A percentile compares a stretch with the other conserved stretches of the same genome.
Conservation (phyloP, 1,139 yeast genomes). For the Blastobotrys illinoisensis region DNA sequence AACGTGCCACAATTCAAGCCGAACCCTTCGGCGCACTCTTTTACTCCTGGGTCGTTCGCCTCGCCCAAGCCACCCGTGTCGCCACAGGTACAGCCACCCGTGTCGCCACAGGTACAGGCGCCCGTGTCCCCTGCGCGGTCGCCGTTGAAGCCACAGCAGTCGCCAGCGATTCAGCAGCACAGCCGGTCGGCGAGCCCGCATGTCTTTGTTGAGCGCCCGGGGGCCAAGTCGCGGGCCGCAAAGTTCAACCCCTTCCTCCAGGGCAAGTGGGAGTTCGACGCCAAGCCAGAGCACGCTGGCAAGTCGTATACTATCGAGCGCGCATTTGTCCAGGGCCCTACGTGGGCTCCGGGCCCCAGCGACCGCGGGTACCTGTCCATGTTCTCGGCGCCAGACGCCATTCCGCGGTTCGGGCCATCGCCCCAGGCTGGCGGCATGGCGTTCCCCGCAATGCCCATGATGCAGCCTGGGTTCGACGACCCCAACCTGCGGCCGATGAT, state of each 20-base stretch:
- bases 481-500: constrained; percentile 24
- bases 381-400: constrained; percentile 9
- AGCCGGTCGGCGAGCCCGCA: constrained; percentile 1
- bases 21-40: constrained; percentile 66
- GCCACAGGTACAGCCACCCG: not conserved
- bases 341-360: constrained; percentile 48
- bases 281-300: constrained; percentile 8
- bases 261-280: constrained; percentile 31
- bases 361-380: constrained; percentile 21
- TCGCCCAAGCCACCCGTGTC: not conserved
- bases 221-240: constrained; percentile 36
- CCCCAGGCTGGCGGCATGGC: constrained; percentile 16
- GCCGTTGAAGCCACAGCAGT: not conserved
- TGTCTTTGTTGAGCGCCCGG: constrained; percentile 34
- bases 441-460: constrained; percentile 21
- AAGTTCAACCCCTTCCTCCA: constrained; percentile 56
- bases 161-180: not conserved
- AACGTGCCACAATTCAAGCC: constrained; percentile 58
- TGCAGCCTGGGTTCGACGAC: constrained; percentile 24
- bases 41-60: constrained; percentile 48
- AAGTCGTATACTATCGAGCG: constrained; percentile 45
- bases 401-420: constrained; percentile 12
- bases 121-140: constrained; percentile 1
- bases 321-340: constrained; percentile 72
- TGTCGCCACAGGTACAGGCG: not conserved